Evolutionary conservation across 441 rosid species (phyloP).

Genomic region (Pelargonium fulgidum): DNA sequence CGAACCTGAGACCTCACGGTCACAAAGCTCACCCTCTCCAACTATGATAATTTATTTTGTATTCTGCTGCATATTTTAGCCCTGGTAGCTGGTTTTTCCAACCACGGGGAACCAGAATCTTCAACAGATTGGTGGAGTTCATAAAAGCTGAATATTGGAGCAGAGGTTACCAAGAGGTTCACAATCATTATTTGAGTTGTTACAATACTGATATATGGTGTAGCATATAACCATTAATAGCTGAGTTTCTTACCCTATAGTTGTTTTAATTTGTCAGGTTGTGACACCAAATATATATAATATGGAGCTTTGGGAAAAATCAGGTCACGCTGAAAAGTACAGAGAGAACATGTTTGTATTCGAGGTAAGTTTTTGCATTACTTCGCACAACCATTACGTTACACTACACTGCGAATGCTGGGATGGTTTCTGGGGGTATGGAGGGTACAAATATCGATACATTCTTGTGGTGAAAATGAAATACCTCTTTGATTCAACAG

Average conservation of each 20-base stretch:
- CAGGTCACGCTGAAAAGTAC: conserved; percentile 97
- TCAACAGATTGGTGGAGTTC: conserved; percentile 76
- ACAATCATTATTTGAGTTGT: conserved; percentile 12
- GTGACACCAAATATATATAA: conserved; percentile 85
- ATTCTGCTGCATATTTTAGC: conserved; percentile 40
- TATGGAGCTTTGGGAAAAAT: conserved; percentile 96
- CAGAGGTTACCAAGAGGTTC: conserved; percentile 92
- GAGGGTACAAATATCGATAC: neutral
- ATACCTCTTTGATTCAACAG: too few relatives aligned
- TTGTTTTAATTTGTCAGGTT: conserved; percentile 48
- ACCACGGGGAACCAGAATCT: conserved; percentile 83
- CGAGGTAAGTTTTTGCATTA: conserved; percentile 46
- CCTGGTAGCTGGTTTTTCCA: conserved; percentile 99
- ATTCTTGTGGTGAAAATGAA: conserved; percentile 14
- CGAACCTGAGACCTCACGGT: too few relatives aligned
- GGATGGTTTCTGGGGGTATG: too few relatives aligned
- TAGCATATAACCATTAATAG: too few relatives aligned
- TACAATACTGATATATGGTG: neutral
- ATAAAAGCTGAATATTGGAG: conserved; percentile 64
- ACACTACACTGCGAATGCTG: too few relatives aligned
- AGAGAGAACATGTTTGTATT: conserved; percentile 93
- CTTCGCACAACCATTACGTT: neutral
- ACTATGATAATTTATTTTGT: conserved; percentile 15
- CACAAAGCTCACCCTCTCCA: too few relatives aligned
- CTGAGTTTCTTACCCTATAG: conserved; percentile 9